Evolutionary conservation across 2,329 filamentous ascomycete genomes (phyloP).

Genomic region (Lasiodiplodia hormozganensis): DNA sequence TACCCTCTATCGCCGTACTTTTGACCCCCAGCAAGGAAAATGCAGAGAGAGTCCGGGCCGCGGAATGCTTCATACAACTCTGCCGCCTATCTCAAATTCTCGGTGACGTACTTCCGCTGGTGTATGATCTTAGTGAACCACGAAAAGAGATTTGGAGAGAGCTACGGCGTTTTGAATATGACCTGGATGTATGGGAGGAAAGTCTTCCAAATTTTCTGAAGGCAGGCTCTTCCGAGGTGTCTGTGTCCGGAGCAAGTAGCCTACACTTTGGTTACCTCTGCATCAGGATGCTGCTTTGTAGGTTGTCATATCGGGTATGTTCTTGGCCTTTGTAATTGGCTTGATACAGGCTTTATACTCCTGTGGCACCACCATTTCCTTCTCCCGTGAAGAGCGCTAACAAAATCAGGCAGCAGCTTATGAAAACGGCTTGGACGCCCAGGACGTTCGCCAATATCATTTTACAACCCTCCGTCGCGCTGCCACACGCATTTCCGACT

Average conservation of each 20-base stretch:
- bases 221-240: conserved; percentile 31
- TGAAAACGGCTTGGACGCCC: conserved; percentile 35
- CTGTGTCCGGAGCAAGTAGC: conserved; percentile 42
- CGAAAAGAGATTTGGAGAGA: conserved; percentile 38
- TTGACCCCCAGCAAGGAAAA: conserved; percentile 46
- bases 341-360: background rate
- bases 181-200: conserved; percentile 44
- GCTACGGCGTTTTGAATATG: conserved; percentile 42
- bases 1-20: conserved; percentile 54
- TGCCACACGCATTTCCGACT: conserved; percentile 58
- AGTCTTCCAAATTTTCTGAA: conserved; percentile 45
- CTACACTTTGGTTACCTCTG: conserved; percentile 51
- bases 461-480: conserved; percentile 55
- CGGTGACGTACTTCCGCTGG: conserved; percentile 47
- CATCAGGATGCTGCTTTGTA: conserved; percentile 47
- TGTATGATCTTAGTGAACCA: conserved; percentile 46
- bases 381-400: too few species aligned
- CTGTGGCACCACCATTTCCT: too few species aligned
- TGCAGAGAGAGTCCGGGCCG: conserved; percentile 52
- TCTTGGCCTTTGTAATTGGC: conserved; percentile 20
- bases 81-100: conserved; percentile 56
- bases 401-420: background rate
- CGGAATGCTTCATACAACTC: conserved; percentile 60
- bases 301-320: conserved; percentile 43
- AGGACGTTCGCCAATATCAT: conserved; percentile 35